These are phyloP conservation scores for Flaveria linearis DNA, from an alignment of 129 eudicot genomes.

Conservation along the genomic window DNA sequence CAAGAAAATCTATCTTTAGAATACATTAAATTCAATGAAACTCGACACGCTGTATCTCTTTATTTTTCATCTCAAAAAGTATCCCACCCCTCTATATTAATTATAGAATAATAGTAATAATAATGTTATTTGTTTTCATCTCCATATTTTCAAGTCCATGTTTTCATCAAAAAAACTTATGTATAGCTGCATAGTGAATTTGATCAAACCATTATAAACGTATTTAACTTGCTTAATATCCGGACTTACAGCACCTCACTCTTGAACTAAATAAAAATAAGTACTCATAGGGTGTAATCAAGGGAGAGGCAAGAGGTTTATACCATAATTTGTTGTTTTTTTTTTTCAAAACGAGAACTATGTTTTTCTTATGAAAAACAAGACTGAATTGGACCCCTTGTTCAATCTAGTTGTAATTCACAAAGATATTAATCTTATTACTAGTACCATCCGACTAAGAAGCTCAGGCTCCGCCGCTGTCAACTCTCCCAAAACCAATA, in stretches of 20 bases:
- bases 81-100: too few species aligned
- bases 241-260: background rate
- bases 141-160: background rate
- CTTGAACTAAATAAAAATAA: background rate
- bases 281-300: background rate
- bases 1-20: background rate
- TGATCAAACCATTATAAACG: background rate
- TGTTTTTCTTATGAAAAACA: too few species aligned
- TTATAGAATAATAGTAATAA: too few species aligned
- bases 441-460: too few species aligned
- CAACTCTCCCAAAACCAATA: background rate
- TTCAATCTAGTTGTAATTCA: too few species aligned
- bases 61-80: too few species aligned
- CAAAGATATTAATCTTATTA: too few species aligned
- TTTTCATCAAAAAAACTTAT: background rate
- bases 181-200: background rate
- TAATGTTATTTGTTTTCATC: background rate
- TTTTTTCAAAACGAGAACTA: too few species aligned
- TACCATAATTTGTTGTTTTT: too few species aligned
- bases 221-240: background rate
- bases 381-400: too few species aligned
- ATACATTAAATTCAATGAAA: background rate
- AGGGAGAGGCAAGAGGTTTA: too few species aligned
- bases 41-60: too few species aligned
- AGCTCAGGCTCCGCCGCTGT: background rate